Evolutionary conservation across 1,284 basidiomycete species (phyloP).

Genomic region (Rhodotorula sp.): DNA sequence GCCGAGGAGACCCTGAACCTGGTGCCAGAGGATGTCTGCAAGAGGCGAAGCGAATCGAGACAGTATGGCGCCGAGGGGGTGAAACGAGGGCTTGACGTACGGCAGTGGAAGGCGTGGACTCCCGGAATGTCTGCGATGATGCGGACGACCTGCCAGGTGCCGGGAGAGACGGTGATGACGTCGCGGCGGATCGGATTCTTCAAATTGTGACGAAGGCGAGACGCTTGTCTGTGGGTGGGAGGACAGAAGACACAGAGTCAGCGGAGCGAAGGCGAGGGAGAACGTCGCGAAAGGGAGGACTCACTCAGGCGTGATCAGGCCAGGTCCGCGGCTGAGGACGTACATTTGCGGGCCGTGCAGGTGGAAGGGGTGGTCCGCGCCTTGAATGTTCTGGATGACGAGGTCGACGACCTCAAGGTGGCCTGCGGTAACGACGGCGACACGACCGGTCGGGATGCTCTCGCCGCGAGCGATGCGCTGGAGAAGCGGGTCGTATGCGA

Average conservation of each 20-base stretch:
- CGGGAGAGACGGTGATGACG: slow-evolving; percentile 46
- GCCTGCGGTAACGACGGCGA: slow-evolving; percentile 32
- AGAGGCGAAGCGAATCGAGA: background rate
- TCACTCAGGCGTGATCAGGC: slow-evolving; percentile 34
- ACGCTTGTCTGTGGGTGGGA: slow-evolving; percentile 13
- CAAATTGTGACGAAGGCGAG: slow-evolving; percentile 39
- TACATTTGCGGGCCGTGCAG: slow-evolving; percentile 44
- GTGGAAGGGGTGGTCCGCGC: slow-evolving; percentile 49
- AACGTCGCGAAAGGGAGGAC: too few species aligned
- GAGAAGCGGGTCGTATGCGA: slow-evolving; percentile 42
- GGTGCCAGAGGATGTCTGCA: slow-evolving; percentile 11
- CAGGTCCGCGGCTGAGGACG: slow-evolving; percentile 48
- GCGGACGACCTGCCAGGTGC: slow-evolving; percentile 44
- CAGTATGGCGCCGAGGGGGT: too few species aligned
- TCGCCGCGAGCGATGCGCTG: slow-evolving; percentile 39
- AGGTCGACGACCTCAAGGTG: slow-evolving; percentile 38
- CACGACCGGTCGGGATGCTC: slow-evolving; percentile 25
- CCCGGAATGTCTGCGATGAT: slow-evolving; percentile 30
- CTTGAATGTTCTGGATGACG: slow-evolving; percentile 49
- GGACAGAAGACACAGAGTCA: background rate
- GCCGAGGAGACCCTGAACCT: slow-evolving; percentile 15
- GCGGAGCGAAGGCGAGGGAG: background rate
- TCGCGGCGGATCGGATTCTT: slow-evolving; percentile 51
- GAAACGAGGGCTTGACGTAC: background rate
- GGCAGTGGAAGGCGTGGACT: slow-evolving; percentile 13